Percentiles rank a stretch among this genome's conserved stretches.
These are phyloP conservation scores for Perkinsus chesapeaki DNA, from an alignment of 169 alveolate genomes.

Conservation along the genomic window DNA sequence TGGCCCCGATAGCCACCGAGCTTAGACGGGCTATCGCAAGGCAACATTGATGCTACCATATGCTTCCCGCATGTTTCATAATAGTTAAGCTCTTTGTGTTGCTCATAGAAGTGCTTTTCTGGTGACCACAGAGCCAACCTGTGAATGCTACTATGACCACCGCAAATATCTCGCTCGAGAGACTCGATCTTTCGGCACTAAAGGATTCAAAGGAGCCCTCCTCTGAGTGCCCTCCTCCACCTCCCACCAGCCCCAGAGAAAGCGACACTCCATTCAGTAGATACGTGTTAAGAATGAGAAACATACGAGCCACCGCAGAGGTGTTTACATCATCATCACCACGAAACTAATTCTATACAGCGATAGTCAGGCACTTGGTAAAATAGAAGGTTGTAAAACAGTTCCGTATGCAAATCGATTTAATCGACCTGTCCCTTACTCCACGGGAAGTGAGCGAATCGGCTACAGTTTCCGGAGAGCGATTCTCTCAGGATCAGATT, in stretches of 20 bases:
- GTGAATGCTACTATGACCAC: neutral
- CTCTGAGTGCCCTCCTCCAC: neutral
- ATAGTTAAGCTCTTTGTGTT: neutral
- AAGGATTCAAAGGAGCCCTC: neutral
- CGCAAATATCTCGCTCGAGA: neutral
- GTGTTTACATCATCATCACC: neutral
- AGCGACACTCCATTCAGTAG: neutral
- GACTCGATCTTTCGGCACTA: neutral
- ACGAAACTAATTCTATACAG: neutral
- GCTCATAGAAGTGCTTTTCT: neutral
- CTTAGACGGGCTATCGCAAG: neutral
- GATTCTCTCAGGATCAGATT: neutral
- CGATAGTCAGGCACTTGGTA: neutral
- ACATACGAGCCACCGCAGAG: neutral
- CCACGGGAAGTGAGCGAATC: too few species aligned
- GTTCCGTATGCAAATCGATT: neutral
- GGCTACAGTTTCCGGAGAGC: too few species aligned
- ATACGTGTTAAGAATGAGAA: neutral
- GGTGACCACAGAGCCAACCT: neutral
- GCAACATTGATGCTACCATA: neutral
- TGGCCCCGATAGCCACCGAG: neutral
- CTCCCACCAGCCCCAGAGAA: neutral
- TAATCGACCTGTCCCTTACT: neutral
- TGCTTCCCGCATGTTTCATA: neutral
- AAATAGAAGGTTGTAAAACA: neutral